Evolutionary conservation across 371 early-diverging fungal genomes (phyloP), one percentile per base, ranked within the genome.

Genomic region (Mucor lusitanicus): DNA sequence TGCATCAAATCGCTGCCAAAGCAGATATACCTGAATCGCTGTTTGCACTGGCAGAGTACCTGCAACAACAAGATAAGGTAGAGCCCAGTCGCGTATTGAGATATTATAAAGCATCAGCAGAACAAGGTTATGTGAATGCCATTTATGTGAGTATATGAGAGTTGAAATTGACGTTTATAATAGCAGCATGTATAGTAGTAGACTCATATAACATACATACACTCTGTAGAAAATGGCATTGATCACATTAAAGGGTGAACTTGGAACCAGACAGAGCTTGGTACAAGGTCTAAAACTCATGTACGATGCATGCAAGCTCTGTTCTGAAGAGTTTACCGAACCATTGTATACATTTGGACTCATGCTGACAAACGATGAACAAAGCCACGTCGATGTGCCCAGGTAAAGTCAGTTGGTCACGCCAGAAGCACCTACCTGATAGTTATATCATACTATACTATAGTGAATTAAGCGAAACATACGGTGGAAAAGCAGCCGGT

Each of bases 51-150:
- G 82, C 67, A 1, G 35, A 65, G 25, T 61, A 71, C 39, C 68
- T 72, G 21, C 92, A 94, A 67, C 76, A 81, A 58, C 81, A 86
- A 65, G 82, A 83, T 2, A 48, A 35, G 59, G 81, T 87, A 65
- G 67, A 69, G 17, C 53, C 54, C 50, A 70, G 78, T 27, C 84
- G 81, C 50, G 88, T 93, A 0, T 75, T 92, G 9, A 80, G 84
- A 60, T 87, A 87, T 67, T 94, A 90, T 77, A 85, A 87, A 72
- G 85, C 87, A 68, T 88, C 93, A 3, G 88, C 93, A 6, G 85
- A 88, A 55, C 68, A 86, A 62, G 87, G 91, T 50, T 83, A 90
- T 67, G 86, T 87, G 40, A 77, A 87, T 64, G 87, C 89, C 44
- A 86, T 90, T 72, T 88, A 85, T 61, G 88, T 88, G 87, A 71